A percentile compares a stretch with the other conserved stretches of the same genome.
phyloP scores from a whole-genome alignment of 1,284 basidiomycete genomes.

The Caloboletus inedulis region DNA sequence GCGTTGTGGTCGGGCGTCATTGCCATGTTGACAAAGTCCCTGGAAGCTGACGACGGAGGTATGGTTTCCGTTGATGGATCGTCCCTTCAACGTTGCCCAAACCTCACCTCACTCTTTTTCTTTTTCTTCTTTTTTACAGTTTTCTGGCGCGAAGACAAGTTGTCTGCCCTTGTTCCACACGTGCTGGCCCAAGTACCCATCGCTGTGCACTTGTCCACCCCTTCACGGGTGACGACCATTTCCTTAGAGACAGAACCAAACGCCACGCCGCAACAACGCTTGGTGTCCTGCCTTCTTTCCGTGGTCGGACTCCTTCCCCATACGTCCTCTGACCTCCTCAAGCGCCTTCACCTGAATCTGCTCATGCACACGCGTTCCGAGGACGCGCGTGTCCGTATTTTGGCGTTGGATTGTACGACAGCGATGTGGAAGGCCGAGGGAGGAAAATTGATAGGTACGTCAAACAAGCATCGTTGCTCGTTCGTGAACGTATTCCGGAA shows the following conservation, averaged over 20 bases:
- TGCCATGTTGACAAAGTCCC: constrained; percentile 63
- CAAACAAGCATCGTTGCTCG: background rate
- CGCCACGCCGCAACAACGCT: constrained; percentile 7
- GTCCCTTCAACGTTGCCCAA: background rate
- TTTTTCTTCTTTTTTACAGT: constrained; percentile 39
- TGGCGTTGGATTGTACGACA: constrained; percentile 68
- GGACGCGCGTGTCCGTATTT: constrained; percentile 60
- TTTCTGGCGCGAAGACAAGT: constrained; percentile 86
- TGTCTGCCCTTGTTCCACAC: constrained; percentile 42
- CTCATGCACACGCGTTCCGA: constrained; percentile 88
- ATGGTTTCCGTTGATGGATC: constrained; percentile 24
- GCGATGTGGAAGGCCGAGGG: constrained; percentile 80
- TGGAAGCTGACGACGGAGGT: constrained; percentile 82
- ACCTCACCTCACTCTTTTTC: background rate
- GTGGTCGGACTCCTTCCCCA: constrained; percentile 19
- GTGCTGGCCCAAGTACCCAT: constrained; percentile 26
- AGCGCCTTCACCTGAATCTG: constrained; percentile 79
- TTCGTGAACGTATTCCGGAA: background rate
- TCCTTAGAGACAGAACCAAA: constrained; percentile 3
- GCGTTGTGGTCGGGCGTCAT: constrained; percentile 68
- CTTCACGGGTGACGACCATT: background rate
- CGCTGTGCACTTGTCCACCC: constrained; percentile 6
- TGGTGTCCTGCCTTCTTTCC: constrained; percentile 22
- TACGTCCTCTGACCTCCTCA: constrained; percentile 51
- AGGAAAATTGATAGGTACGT: constrained; percentile 64